phyloP scores from a whole-genome alignment of 2,329 filamentous ascomycete genomes.

The Fusarium sp. region DNA sequence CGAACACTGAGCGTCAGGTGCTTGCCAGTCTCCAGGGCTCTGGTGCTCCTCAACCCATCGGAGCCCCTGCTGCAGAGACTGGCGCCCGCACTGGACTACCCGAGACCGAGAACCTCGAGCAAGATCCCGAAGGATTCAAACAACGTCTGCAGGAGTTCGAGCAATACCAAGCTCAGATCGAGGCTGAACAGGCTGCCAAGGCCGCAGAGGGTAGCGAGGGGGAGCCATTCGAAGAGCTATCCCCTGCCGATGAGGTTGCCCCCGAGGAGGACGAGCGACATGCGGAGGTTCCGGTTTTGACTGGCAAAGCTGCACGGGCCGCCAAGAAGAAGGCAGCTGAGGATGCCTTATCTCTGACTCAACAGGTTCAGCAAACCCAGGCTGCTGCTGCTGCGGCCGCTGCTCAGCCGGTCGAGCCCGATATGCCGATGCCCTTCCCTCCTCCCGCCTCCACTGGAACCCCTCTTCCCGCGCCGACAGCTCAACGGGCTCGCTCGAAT shows the following conservation, averaged over 20 bases:
- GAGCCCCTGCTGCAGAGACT: slow-evolving; percentile 49
- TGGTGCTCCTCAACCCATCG: slow-evolving; percentile 54
- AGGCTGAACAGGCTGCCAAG: slow-evolving; percentile 61
- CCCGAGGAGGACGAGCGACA: slow-evolving; percentile 27
- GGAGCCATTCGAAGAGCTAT: slow-evolving; percentile 26
- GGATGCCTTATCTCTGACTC: slow-evolving; percentile 74
- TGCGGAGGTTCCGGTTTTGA: slow-evolving; percentile 27
- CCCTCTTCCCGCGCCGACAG: slow-evolving; percentile 87
- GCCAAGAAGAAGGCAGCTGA: slow-evolving; percentile 52
- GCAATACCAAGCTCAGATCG: slow-evolving; percentile 78
- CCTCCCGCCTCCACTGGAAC: slow-evolving; percentile 75
- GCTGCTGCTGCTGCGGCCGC: slow-evolving; percentile 55
- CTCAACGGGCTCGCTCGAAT: slow-evolving; percentile 85
- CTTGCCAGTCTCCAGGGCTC: slow-evolving; percentile 55
- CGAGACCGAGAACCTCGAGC: slow-evolving; percentile 61
- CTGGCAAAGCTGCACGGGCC: slow-evolving; percentile 45
- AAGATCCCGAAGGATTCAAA: slow-evolving; percentile 69
- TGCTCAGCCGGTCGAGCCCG: slow-evolving; percentile 63
- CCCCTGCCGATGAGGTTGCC: slow-evolving; percentile 18
- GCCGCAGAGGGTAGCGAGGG: slow-evolving; percentile 54
- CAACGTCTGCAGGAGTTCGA: slow-evolving; percentile 88
- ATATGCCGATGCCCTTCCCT: slow-evolving; percentile 81
- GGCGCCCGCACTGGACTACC: slow-evolving; percentile 62
- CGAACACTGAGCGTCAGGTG: slow-evolving; percentile 64
- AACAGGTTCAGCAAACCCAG: slow-evolving; percentile 84